Conservation (phyloP, 495 filamentous ascomycete genomes). For the Aspergillus sparsus region DNA sequence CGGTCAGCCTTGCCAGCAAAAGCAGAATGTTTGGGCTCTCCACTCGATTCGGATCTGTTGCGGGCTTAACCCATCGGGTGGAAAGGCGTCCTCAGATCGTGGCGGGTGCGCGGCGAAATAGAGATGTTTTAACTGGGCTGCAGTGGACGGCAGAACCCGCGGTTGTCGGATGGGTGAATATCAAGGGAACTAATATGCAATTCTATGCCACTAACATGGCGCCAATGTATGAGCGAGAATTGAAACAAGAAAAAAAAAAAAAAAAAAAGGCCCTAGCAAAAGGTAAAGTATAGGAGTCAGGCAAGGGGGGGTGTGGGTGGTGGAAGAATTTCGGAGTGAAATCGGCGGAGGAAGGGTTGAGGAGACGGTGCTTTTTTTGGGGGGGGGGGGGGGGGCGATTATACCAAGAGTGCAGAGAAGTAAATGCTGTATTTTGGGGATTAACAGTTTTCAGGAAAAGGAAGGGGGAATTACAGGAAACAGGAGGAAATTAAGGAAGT, state of each 20-base stretch:
- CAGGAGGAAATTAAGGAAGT: no score
- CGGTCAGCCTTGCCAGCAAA: slow-evolving; percentile 25
- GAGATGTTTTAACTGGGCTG: slow-evolving; percentile 23
- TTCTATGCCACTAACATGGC: slow-evolving; percentile 11
- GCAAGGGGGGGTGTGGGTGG: slow-evolving; percentile 10
- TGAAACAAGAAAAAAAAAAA: no score
- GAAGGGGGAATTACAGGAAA: no score
- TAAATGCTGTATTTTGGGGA: no score
- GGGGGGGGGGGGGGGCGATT: background rate
- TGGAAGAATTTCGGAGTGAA: background rate
- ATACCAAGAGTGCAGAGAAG: no score
- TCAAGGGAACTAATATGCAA: slow-evolving; percentile 17
- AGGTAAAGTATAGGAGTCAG: slow-evolving; percentile 7
- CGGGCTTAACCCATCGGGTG: slow-evolving; percentile 26
- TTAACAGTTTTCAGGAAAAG: no score
- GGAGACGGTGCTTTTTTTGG: slow-evolving; percentile 3
- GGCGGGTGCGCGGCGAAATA: slow-evolving; percentile 21
- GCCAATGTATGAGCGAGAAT: slow-evolving; percentile 19
- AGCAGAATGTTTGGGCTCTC: slow-evolving; percentile 11
- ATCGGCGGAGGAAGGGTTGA: slow-evolving; percentile 1
- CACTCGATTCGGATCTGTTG: slow-evolving; percentile 19
- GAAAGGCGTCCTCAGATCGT: slow-evolving; percentile 15
- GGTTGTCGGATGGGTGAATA: slow-evolving; percentile 17
- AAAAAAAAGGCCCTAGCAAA: background rate
- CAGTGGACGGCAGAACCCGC: slow-evolving; percentile 18